A percentile compares a stretch with the other conserved stretches of the same genome.
These are phyloP conservation scores for Bryopsis sp. DNA, from an alignment of 139 green algal genomes.

Conservation along the genomic window DNA sequence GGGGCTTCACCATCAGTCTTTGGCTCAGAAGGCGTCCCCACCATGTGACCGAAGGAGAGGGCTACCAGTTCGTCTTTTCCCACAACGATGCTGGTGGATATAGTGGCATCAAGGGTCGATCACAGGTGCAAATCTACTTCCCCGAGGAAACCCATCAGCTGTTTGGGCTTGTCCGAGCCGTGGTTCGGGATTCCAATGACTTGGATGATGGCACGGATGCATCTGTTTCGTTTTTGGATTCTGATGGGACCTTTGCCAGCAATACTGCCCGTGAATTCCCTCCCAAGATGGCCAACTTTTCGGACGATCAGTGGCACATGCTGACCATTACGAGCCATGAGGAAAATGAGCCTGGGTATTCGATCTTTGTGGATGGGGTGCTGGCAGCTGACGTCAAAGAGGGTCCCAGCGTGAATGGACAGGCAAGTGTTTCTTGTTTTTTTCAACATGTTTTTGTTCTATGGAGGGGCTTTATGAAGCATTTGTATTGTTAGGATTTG, in stretches of 20 bases:
- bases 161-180: neutral
- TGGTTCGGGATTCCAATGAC: conserved; percentile 3
- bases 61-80: conserved; percentile 12
- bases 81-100: neutral
- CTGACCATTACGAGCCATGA: neutral
- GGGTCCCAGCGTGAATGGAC: neutral
- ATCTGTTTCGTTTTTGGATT: neutral
- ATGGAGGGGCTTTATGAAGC: too few relatives aligned
- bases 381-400: neutral
- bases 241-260: neutral
- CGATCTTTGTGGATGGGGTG: conserved; percentile 8
- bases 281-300: neutral
- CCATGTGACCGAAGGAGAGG: neutral
- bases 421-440: too few relatives aligned
- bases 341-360: neutral
- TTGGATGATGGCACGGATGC: neutral
- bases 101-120: neutral
- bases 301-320: conserved; percentile 7
- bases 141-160: neutral
- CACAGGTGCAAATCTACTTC: neutral
- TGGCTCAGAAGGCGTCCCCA: neutral
- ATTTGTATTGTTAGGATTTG: too few relatives aligned
- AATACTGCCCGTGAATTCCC: neutral
- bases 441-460: too few relatives aligned
- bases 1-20: conserved; percentile 5